Percentiles rank a stretch among this genome's conserved stretches.
Conservation (phyloP, 148 eudicot genomes). For the Tetragonia tetragonoides region DNA sequence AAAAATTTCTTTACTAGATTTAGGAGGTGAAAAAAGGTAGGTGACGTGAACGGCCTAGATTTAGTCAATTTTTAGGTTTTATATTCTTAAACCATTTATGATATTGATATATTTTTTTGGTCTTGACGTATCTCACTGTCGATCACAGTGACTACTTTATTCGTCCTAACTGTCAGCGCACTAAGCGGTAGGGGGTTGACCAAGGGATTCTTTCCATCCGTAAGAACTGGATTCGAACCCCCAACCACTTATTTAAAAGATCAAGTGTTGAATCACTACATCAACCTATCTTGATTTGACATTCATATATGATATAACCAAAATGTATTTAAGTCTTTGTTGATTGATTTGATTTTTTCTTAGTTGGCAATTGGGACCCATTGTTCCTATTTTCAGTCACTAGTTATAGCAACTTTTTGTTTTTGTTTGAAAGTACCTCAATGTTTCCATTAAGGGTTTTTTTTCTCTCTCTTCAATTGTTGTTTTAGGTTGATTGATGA, state of each 20-base stretch:
- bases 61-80: not conserved
- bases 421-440: conserved; percentile 2
- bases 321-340: no score
- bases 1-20: not conserved
- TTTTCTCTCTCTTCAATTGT: not conserved
- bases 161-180: no score
- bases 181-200: no score
- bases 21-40: not conserved
- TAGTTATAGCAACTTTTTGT: not conserved
- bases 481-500: conserved; percentile 3
- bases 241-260: no score
- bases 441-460: conserved; percentile 21
- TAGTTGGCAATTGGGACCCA: not conserved
- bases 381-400: not conserved
- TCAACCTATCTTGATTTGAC: no score
- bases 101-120: not conserved
- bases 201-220: no score
- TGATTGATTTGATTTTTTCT: not conserved
- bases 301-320: no score
- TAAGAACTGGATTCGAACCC: no score
- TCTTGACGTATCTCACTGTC: no score
- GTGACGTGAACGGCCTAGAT: conserved; percentile 1
- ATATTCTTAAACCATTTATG: no score
- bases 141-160: no score
- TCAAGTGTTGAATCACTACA: no score